Percentiles rank a stretch among this genome's conserved stretches.
These are phyloP conservation scores for Phytophthora multivora DNA, from an alignment of 352 stramenopile species.

Conservation along the genomic window DNA sequence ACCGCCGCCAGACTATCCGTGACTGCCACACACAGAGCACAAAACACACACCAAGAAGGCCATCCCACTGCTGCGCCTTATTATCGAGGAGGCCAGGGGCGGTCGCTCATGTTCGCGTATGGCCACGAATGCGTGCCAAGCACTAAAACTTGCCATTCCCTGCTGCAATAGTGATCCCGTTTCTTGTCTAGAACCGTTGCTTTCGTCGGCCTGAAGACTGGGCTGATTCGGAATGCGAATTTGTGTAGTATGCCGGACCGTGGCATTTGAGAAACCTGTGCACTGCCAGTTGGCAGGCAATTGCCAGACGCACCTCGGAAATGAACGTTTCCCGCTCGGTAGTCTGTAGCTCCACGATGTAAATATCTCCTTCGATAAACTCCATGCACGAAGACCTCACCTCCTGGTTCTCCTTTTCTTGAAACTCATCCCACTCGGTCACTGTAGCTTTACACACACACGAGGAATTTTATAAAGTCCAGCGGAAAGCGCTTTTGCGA, in stretches of 20 bases:
- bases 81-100: background rate
- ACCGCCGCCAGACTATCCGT: background rate
- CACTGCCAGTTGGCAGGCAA: background rate
- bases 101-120: background rate
- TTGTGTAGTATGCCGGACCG: background rate
- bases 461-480: too few relatives aligned
- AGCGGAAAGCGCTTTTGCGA: background rate
- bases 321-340: too few relatives aligned
- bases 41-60: background rate
- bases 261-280: background rate
- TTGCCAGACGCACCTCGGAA: too few relatives aligned
- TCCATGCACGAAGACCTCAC: too few relatives aligned
- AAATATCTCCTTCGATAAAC: too few relatives aligned
- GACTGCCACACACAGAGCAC: slow-evolving; percentile 3
- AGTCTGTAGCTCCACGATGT: too few relatives aligned
- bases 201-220: background rate
- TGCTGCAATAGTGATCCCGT: background rate
- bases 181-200: background rate
- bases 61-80: background rate
- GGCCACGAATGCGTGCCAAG: slow-evolving; percentile 3
- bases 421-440: too few relatives aligned
- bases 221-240: background rate
- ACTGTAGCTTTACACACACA: too few relatives aligned
- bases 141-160: background rate
- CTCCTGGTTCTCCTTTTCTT: too few relatives aligned